Percentiles rank a stretch among this genome's conserved stretches.
Conservation (phyloP, 2,329 filamentous ascomycete species). For the Cryphonectria carpinicola region DNA sequence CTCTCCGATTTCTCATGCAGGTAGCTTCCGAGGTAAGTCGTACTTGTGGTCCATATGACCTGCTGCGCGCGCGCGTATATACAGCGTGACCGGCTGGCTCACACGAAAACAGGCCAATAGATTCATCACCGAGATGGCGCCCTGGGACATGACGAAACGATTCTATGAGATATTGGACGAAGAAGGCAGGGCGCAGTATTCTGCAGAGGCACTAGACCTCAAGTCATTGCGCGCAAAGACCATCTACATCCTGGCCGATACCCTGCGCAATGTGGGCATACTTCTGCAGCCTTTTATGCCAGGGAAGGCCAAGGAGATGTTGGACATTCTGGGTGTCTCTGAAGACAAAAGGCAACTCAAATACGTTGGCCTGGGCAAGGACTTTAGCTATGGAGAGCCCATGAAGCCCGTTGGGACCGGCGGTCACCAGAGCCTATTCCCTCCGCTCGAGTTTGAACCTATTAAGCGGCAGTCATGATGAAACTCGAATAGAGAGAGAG, state of each 20-base stretch:
- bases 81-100: conserved; percentile 5
- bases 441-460: conserved; percentile 49
- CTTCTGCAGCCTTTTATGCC: conserved; percentile 93
- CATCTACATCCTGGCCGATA: conserved; percentile 75
- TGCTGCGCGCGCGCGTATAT: neutral
- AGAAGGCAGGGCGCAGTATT: neutral
- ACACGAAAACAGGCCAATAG: conserved; percentile 61
- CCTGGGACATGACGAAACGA: conserved; percentile 66
- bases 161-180: neutral
- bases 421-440: conserved; percentile 54
- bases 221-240: conserved; percentile 47
- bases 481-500: conserved; percentile 23
- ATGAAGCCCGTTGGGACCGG: conserved; percentile 40
- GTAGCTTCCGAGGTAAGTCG: conserved; percentile 60
- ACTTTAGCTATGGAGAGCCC: conserved; percentile 68
- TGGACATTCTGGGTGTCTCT: conserved; percentile 78
- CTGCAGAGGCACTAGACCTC: conserved; percentile 45
- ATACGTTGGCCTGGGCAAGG: conserved; percentile 64
- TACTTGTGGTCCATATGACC: conserved; percentile 15
- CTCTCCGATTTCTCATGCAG: conserved; percentile 54
- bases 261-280: conserved; percentile 78
- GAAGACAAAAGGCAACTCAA: conserved; percentile 63
- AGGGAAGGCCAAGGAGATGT: conserved; percentile 68
- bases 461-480: conserved; percentile 29
- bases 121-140: conserved; percentile 65